Conservation (phyloP, 139 green algal genomes). For the Chlorella sp. region DNA sequence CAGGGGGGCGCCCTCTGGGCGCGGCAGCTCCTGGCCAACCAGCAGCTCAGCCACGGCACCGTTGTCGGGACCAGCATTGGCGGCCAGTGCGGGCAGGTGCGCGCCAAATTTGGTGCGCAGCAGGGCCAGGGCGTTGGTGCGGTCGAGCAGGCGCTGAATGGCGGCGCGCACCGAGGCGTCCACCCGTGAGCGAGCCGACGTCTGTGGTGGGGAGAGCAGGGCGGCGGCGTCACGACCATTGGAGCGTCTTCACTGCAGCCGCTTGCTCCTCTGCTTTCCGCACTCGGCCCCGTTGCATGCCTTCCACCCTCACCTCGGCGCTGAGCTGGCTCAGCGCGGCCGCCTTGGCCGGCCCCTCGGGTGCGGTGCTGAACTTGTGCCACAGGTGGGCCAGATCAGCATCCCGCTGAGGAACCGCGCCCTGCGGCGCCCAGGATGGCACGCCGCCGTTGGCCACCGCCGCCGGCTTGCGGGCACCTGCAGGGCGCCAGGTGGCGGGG, state of each 20-base stretch:
- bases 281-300: background rate
- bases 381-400: conserved; percentile 84
- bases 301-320: conserved; percentile 9
- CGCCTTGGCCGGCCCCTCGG: conserved; percentile 19
- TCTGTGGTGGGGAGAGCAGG: background rate
- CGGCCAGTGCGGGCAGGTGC: background rate
- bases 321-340: conserved; percentile 50
- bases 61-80: background rate
- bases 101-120: conserved; percentile 1
- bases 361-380: conserved; percentile 26
- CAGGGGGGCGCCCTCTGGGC: conserved; percentile 44
- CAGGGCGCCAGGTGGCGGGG: too few species aligned
- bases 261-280: background rate
- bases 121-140: background rate
- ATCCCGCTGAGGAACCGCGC: conserved; percentile 77
- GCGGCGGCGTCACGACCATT: background rate
- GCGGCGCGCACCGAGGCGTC: conserved; percentile 45
- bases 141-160: conserved; percentile 42
- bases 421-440: conserved; percentile 3
- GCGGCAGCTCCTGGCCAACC: conserved; percentile 6
- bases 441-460: background rate
- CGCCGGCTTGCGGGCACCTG: background rate
- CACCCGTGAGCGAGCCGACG: conserved; percentile 43
- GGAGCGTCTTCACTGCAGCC: background rate
- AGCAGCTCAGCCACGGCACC: conserved; percentile 21